Conservation (phyloP, 768 basidiomycete genomes). For the Termitomyces sp. region DNA sequence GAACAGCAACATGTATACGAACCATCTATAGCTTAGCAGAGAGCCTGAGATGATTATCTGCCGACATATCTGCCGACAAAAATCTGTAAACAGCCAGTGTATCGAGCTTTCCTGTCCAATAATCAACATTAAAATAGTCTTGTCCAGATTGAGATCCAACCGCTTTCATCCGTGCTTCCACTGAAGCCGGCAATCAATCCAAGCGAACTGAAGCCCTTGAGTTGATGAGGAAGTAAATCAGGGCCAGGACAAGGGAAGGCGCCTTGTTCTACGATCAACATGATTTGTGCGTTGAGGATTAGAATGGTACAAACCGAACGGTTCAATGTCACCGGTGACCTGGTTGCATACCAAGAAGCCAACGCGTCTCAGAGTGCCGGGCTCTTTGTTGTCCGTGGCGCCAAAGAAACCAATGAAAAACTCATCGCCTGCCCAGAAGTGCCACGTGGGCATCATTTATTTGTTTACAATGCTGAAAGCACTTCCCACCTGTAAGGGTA, state of each 20-base stretch:
- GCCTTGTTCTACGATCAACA: background rate
- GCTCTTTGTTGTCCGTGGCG: background rate
- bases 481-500: background rate
- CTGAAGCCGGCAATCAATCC: constrained; percentile 5
- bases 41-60: background rate
- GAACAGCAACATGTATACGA: background rate
- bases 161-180: background rate
- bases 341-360: constrained; percentile 5
- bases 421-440: background rate
- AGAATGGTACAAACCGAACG: background rate
- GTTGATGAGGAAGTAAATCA: background rate
- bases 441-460: background rate
- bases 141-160: background rate
- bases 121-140: background rate
- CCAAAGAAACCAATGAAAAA: constrained; percentile 8
- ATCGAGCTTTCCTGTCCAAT: background rate
- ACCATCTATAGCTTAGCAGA: background rate
- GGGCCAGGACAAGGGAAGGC: background rate
- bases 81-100: constrained; percentile 6
- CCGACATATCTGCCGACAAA: background rate
- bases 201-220: constrained; percentile 4
- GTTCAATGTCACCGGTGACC: background rate
- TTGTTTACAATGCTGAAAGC: background rate
- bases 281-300: background rate
- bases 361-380: background rate